Conservation (phyloP, 805 yeast genomes). For the Candida chauliodis region DNA sequence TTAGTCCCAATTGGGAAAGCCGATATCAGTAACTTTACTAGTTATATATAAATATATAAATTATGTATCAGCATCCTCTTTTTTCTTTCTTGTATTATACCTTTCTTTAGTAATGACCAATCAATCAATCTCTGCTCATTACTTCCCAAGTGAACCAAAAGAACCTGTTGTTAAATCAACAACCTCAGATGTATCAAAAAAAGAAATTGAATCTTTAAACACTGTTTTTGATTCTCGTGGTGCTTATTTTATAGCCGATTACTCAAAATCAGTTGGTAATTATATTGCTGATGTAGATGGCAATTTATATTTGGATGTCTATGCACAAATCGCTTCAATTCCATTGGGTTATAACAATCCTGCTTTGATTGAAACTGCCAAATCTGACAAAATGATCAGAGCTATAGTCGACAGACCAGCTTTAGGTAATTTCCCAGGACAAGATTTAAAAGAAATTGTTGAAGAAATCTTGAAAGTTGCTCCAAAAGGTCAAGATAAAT, state of each 20-base stretch:
- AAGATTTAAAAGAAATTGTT: constrained; percentile 58
- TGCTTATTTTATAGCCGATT: constrained; percentile 73
- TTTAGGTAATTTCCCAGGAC: constrained; percentile 74
- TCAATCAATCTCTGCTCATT: constrained; percentile 44
- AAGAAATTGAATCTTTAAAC: constrained; percentile 50
- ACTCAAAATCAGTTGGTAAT: constrained; percentile 72
- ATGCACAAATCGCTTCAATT: constrained; percentile 82
- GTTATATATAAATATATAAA: background rate
- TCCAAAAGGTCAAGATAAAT: constrained; percentile 69
- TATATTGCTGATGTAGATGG: constrained; percentile 81
- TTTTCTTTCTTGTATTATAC: background rate
- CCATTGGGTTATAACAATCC: constrained; percentile 88
- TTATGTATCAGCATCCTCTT: background rate
- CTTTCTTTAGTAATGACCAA: constrained; percentile 11
- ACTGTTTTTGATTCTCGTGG: constrained; percentile 69
- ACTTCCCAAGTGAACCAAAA: constrained; percentile 79
- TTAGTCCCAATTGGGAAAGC: constrained; percentile 3
- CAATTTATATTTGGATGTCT: constrained; percentile 67
- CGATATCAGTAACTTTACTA: background rate
- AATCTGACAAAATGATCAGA: constrained; percentile 63
- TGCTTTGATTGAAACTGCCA: constrained; percentile 62
- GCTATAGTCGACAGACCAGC: constrained; percentile 85
- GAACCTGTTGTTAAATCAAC: constrained; percentile 51
- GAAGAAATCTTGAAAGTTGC: constrained; percentile 57
- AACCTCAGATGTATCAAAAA: constrained; percentile 48